A percentile compares a stretch with the other conserved stretches of the same genome.
Evolutionary conservation across 441 rosid genomes (phyloP).

Genomic region (Isatis lusitanica): DNA sequence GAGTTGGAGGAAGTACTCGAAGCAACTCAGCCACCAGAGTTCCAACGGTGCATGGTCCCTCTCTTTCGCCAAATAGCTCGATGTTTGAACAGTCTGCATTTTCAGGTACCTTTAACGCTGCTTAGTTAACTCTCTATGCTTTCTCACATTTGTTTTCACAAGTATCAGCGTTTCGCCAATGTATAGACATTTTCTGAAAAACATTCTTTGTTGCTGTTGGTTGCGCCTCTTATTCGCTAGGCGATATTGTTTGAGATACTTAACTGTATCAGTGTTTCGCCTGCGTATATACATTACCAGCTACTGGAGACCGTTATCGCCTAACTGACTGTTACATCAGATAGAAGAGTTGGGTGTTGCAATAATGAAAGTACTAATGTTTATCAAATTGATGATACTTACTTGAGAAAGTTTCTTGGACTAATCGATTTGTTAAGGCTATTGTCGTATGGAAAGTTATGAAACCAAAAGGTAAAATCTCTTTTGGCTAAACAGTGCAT

Average conservation of each 20-base stretch:
- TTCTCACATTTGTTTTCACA: neutral
- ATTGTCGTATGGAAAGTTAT: neutral
- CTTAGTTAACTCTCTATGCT: neutral
- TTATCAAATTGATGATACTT: too few species aligned
- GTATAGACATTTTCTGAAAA: neutral
- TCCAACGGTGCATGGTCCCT: conserved; percentile 68
- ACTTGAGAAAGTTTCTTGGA: neutral
- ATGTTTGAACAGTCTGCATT: conserved; percentile 73
- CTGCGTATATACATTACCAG: neutral
- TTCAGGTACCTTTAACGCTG: conserved; percentile 47
- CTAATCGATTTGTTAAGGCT: neutral
- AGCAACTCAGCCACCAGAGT: conserved; percentile 72
- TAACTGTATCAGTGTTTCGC: neutral
- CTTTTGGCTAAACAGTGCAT: conserved; percentile 2
- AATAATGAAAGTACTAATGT: neutral
- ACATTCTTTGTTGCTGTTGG: neutral
- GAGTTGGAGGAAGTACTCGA: conserved; percentile 76
- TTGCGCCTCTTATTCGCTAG: neutral
- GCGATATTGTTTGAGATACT: neutral
- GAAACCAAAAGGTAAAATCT: neutral
- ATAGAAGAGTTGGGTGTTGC: neutral
- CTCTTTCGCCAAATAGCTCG: conserved; percentile 63
- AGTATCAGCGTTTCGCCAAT: too few species aligned
- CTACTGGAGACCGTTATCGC: neutral
- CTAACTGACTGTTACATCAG: neutral